A percentile compares a stretch with the other conserved stretches of the same genome.
Evolutionary conservation across 768 basidiomycete species (phyloP).

Genomic region (Panus rudis): DNA sequence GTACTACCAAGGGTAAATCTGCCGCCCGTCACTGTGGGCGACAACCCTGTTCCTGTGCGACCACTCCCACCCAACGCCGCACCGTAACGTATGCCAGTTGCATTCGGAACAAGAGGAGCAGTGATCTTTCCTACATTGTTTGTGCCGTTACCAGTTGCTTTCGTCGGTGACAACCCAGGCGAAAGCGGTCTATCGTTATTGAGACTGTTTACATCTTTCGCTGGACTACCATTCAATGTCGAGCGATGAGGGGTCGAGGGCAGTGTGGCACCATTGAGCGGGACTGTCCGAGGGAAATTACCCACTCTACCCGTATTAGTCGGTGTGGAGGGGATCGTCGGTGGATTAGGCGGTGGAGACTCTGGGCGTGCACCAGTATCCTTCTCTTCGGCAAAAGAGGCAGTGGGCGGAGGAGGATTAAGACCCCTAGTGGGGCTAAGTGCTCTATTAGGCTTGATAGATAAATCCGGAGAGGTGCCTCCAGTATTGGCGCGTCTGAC

Average conservation of each 20-base stretch:
- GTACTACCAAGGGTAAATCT: slow-evolving; percentile 47
- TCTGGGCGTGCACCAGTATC: slow-evolving; percentile 19
- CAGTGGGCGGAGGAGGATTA: not conserved
- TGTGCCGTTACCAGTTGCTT: slow-evolving; percentile 2
- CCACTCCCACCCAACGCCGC: slow-evolving; percentile 37
- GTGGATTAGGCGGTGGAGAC: too few species aligned
- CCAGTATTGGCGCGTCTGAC: slow-evolving; percentile 20
- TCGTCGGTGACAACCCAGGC: too few species aligned
- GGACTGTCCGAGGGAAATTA: slow-evolving; percentile 48
- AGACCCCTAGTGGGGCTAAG: slow-evolving; percentile 28
- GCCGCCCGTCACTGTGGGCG: slow-evolving; percentile 21
- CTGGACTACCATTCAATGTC: not conserved
- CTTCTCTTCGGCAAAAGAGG: slow-evolving; percentile 14
- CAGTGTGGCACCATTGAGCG: slow-evolving; percentile 29
- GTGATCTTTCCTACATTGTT: slow-evolving; percentile 4
- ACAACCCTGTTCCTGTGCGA: slow-evolving; percentile 13
- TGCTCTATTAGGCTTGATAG: slow-evolving; percentile 34
- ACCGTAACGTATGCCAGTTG: slow-evolving; percentile 66
- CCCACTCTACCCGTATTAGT: slow-evolving; percentile 41
- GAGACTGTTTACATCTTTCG: too few species aligned
- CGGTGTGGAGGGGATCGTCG: slow-evolving; percentile 21
- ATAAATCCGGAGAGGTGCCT: slow-evolving; percentile 21
- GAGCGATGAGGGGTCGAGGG: not conserved
- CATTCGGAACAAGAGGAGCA: slow-evolving; percentile 32
- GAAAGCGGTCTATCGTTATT: too few species aligned